These are phyloP conservation scores for Dictyostelium citrinum DNA, from an alignment of 78 protist species.

Conservation along the genomic window DNA sequence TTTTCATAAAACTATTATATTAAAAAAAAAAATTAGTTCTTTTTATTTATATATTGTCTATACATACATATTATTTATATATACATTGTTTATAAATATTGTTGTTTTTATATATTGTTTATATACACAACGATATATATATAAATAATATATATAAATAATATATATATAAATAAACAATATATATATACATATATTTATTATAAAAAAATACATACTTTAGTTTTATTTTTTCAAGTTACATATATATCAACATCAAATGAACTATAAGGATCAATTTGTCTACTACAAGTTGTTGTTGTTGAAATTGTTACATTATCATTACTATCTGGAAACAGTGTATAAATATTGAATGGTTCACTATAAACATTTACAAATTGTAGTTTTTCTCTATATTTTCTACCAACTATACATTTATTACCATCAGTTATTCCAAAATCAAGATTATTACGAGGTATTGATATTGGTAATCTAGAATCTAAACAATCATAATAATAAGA, in stretches of 20 bases:
- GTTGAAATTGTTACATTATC: background rate
- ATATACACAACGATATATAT: no score
- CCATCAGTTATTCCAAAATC: background rate
- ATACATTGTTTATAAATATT: background rate
- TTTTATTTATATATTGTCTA: no score
- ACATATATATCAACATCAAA: background rate
- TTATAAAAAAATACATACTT: background rate
- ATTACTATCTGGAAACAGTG: background rate
- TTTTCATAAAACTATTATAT: background rate
- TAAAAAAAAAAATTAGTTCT: no score
- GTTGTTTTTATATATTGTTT: background rate
- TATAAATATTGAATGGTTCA: background rate
- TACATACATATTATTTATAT: no score
- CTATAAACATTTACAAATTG: background rate
- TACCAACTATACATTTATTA: background rate
- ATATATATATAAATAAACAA: no score
- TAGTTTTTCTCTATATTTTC: background rate
- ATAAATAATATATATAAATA: no score
- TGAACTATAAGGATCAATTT: background rate
- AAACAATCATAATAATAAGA: background rate
- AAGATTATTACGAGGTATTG: background rate
- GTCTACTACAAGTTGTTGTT: background rate
- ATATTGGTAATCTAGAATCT: background rate
- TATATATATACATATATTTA: no score
- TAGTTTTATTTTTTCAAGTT: background rate